Percentiles rank a stretch among this genome's conserved stretches.
phyloP scores from a whole-genome alignment of 768 basidiomycete genomes.

The Mycena olivaceomarginata region DNA sequence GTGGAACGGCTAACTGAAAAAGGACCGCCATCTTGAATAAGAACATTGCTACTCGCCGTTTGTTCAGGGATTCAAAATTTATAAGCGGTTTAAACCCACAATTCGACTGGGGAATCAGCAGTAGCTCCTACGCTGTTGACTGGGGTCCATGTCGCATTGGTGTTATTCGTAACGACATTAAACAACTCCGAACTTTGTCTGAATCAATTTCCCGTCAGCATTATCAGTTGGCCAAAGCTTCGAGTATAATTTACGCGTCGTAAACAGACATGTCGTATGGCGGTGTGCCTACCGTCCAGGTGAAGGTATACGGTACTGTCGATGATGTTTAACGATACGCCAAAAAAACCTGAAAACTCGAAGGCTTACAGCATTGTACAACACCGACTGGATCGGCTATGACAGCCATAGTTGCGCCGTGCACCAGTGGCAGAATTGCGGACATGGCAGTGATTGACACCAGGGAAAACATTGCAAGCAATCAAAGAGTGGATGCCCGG shows the following conservation, averaged over 20 bases:
- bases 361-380: not conserved
- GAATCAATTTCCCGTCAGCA: not conserved
- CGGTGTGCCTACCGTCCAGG: not conserved
- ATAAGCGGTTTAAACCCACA: not conserved
- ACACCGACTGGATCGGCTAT: conserved; percentile 7
- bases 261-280: not conserved
- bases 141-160: conserved; percentile 1
- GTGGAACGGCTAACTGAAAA: not conserved
- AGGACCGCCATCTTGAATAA: not conserved
- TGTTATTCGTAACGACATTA: not conserved
- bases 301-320: not conserved
- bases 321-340: not conserved
- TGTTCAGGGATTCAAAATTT: not conserved
- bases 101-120: not conserved
- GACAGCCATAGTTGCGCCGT: not conserved
- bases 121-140: not conserved
- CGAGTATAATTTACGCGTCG: not conserved
- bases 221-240: not conserved
- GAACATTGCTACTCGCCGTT: not conserved
- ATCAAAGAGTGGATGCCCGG: not conserved
- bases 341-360: too few relatives aligned
- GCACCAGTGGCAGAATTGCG: not conserved
- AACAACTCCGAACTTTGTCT: not conserved
- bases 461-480: not conserved
- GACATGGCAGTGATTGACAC: not conserved